Conservation (phyloP, 1,139 yeast species). For the Suhomyces bokatorum region DNA sequence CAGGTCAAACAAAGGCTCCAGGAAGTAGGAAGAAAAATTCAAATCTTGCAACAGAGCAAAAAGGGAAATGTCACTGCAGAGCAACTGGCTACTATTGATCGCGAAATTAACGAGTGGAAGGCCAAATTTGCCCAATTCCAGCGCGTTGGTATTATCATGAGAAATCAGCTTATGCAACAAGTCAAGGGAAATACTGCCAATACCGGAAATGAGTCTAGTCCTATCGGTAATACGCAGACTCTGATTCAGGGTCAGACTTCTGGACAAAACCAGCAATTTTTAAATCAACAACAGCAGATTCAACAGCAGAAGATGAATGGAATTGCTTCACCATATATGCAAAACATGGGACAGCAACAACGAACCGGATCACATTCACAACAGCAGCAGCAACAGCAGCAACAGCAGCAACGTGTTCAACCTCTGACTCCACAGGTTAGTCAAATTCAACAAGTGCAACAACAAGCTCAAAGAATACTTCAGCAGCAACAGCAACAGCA, state of each 20-base stretch:
- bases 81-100: slow-evolving; percentile 36
- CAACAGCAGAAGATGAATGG: slow-evolving; percentile 15
- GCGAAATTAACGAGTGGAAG: slow-evolving; percentile 36
- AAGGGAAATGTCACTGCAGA: slow-evolving; percentile 31
- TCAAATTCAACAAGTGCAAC: slow-evolving; percentile 19
- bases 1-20: slow-evolving; percentile 39
- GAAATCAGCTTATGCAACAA: slow-evolving; percentile 39
- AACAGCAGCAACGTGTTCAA: slow-evolving; percentile 10
- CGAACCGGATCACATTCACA: slow-evolving; percentile 1
- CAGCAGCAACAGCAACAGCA: slow-evolving; percentile 18
- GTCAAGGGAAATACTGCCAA: slow-evolving; percentile 21
- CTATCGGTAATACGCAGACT: not conserved
- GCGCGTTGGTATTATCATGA: slow-evolving; percentile 41
- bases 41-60: slow-evolving; percentile 35
- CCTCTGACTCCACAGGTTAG: slow-evolving; percentile 13
- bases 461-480: slow-evolving; percentile 19
- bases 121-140: slow-evolving; percentile 40
- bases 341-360: slow-evolving; percentile 5
- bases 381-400: slow-evolving; percentile 11
- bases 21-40: slow-evolving; percentile 46
- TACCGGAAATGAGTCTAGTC: slow-evolving; percentile 9
- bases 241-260: not conserved
- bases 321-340: slow-evolving; percentile 6
- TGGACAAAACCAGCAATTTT: slow-evolving; percentile 8
- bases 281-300: slow-evolving; percentile 16